Percentiles rank a stretch among this genome's conserved stretches.
phyloP scores from a whole-genome alignment of 441 rosid genomes.

The Erodium texanum region DNA sequence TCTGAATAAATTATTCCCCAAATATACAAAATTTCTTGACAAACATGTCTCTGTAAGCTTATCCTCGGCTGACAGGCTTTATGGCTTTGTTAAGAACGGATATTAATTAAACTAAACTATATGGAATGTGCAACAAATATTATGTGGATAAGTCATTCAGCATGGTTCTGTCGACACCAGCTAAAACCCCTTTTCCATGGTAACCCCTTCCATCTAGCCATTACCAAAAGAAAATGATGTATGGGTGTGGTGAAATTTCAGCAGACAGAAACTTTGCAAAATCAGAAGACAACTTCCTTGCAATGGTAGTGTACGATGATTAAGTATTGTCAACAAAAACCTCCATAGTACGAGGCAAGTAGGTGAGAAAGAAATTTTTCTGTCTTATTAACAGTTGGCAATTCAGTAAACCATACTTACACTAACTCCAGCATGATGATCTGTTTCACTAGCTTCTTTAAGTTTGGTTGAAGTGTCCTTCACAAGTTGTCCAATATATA shows the following conservation, averaged over 20 bases:
- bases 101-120: not conserved
- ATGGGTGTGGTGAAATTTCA: not conserved
- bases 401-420: slow-evolving; percentile 19
- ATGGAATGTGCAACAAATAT: not conserved
- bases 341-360: not conserved
- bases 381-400: not conserved
- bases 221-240: not conserved
- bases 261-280: not conserved
- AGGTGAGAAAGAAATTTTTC: not conserved
- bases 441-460: slow-evolving; percentile 21
- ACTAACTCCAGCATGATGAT: slow-evolving; percentile 33
- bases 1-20: not conserved
- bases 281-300: not conserved
- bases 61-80: not conserved
- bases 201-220: not conserved
- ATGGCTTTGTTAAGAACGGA: not conserved
- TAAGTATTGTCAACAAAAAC: not conserved
- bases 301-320: not conserved
- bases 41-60: not conserved
- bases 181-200: not conserved
- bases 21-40: not conserved
- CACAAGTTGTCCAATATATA: slow-evolving; percentile 25
- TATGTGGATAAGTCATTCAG: not conserved
- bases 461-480: slow-evolving; percentile 16
- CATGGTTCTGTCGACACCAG: not conserved